Conservation (phyloP, 139 green algal genomes). For the Desmodesmus armatus region DNA sequence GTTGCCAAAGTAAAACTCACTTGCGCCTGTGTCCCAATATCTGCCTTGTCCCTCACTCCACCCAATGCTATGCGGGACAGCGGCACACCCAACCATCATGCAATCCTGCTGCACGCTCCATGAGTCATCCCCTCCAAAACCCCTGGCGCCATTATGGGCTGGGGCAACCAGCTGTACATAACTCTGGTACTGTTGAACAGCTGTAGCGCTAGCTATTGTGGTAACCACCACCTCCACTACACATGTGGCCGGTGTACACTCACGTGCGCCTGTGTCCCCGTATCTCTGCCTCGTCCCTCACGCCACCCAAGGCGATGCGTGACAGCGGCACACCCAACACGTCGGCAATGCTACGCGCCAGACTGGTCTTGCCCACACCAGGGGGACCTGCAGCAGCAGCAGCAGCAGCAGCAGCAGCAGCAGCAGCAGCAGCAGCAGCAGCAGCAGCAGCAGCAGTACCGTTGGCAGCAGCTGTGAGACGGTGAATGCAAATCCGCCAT, state of each 20-base stretch:
- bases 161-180: no score
- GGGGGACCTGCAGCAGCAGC: constrained; percentile 78
- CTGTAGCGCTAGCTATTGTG: no score
- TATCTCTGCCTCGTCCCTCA: constrained; percentile 94
- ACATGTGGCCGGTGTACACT: no score
- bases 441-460: no score
- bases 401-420: no score
- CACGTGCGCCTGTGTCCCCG: constrained; percentile 87
- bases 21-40: constrained; percentile 93
- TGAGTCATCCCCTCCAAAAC: no score
- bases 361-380: constrained; percentile 92
- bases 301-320: constrained; percentile 90
- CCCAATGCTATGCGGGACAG: constrained; percentile 85
- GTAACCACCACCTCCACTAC: no score
- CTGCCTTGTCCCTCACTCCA: constrained; percentile 89
- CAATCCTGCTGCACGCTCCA: constrained; percentile 65
- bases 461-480: no score
- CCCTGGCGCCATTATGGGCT: no score
- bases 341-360: constrained; percentile 83
- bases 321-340: constrained; percentile 38
- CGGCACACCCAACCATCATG: constrained; percentile 50
- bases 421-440: no score
- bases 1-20: not conserved
- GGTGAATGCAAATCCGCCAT: no score
- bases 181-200: no score